Percentiles rank a stretch among this genome's conserved stretches.
These are phyloP conservation scores for Kazachstania viticola DNA, from an alignment of 805 yeast genomes.

Conservation along the genomic window DNA sequence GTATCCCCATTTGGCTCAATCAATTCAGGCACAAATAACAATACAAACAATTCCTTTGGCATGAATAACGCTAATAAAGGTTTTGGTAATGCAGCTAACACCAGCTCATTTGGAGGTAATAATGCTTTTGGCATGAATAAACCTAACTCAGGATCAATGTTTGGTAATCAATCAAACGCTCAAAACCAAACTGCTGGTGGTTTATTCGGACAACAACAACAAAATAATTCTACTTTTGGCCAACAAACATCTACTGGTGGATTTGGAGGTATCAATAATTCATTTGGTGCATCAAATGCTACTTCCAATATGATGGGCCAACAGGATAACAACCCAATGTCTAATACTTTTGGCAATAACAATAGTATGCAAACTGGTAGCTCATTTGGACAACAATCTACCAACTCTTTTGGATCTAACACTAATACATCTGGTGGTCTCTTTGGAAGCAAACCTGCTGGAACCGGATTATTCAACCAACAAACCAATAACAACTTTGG, in stretches of 20 bases:
- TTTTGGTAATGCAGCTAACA: slow-evolving; percentile 8
- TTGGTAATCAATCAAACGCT: slow-evolving; percentile 13
- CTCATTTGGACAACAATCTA: slow-evolving; percentile 28
- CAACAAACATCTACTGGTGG: background rate
- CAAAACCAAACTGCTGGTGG: slow-evolving; percentile 15
- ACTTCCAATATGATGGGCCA: slow-evolving; percentile 24
- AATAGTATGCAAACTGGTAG: slow-evolving; percentile 14
- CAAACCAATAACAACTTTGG: slow-evolving; percentile 1
- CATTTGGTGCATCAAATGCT: slow-evolving; percentile 19
- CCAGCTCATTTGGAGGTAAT: slow-evolving; percentile 2
- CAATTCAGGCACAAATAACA: slow-evolving; percentile 14
- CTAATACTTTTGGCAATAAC: slow-evolving; percentile 6
- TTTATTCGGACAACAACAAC: slow-evolving; percentile 20
- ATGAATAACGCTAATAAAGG: slow-evolving; percentile 10
- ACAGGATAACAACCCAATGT: slow-evolving; percentile 7
- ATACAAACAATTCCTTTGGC: slow-evolving; percentile 17
- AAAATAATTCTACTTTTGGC: slow-evolving; percentile 1
- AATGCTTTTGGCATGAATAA: slow-evolving; percentile 27
- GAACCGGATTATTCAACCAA: slow-evolving; percentile 4
- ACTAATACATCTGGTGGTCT: slow-evolving; percentile 1
- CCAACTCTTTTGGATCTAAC: slow-evolving; percentile 11
- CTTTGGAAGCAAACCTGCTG: slow-evolving; percentile 12
- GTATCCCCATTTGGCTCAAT: slow-evolving; percentile 18
- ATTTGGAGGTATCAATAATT: background rate
- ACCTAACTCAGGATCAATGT: slow-evolving; percentile 15